Base-by-base conservation (phyloP, 768 basidiomycete species). In the Rickenella mellea region DNA sequence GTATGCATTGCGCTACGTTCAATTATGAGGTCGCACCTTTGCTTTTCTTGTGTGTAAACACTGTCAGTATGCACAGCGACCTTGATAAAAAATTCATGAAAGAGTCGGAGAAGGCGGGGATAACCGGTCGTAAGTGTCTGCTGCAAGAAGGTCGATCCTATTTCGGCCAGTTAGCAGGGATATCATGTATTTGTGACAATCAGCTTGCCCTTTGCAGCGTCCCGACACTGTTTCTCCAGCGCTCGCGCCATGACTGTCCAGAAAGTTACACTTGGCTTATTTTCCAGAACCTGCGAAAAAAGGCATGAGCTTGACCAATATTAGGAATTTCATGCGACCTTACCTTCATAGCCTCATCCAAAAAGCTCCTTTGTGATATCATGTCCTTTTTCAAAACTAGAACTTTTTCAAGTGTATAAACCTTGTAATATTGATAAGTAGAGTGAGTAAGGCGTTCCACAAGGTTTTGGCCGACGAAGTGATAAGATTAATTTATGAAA, bases 11-110 rank as follows among this genome's bases (percentile, higher is more conserved):
- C 27, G 19, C 21, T 11, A n/a, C 47, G 8, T 14, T 31, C 27
- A 40, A 20, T 21, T 39, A 29, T 7, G 30, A 19, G 39, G 24
- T 47, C 59, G 48, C 41, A 87, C 90, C 88, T 91, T 63, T 99
- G 96, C 39, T 84, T 74, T 1, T 76, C 70, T 40, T 81, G 76
- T 0, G 78, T 81, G 57, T 98, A 98, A 5, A 87, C 67, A 0
- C 96, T 98, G 55, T 98, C 94, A 1, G 96, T 96, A 56, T 97
- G 88, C 9, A 94, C 84, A 2, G 90, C 80, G 40, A 98, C 90
- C 58, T 92, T 92, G 24, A 84, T 79, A 57, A 99, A 99, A 64
- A 99, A 96, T 29, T 92, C 91, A 42, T 99, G 96, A 63, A 99
- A 93, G 2, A 97, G 71, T 8, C 96, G 76, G 7, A 99, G 59